phyloP scores from a whole-genome alignment of 345 rosid genomes.

The Jatropha curcas region DNA sequence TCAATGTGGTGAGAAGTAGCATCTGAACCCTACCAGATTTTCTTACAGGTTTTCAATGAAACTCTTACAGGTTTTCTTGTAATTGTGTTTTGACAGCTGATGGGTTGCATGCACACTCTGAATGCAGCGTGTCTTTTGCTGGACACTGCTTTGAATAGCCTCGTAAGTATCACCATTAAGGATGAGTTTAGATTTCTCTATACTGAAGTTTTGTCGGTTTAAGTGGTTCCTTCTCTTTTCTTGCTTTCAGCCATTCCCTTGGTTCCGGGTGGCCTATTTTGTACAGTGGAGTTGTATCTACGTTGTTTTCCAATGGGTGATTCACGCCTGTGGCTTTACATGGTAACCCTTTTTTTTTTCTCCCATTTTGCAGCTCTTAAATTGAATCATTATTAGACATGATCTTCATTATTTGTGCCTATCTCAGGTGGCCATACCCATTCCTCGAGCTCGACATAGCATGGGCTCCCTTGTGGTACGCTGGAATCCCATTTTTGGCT shows the following conservation, averaged over 20 bases:
- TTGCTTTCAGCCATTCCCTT: slow-evolving; percentile 53
- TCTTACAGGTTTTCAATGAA: too few species aligned
- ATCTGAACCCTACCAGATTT: too few species aligned
- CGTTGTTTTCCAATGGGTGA: slow-evolving; percentile 76
- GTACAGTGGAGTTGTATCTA: slow-evolving; percentile 78
- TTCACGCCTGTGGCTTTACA: slow-evolving; percentile 76
- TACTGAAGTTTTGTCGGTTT: not conserved
- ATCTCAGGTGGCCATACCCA: slow-evolving; percentile 89
- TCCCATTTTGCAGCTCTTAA: not conserved
- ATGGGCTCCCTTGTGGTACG: slow-evolving; percentile 78
- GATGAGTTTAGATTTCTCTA: not conserved
- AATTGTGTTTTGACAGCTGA: slow-evolving; percentile 51
- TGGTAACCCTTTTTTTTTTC: slow-evolving; percentile 47
- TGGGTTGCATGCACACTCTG: slow-evolving; percentile 75
- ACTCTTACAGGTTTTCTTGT: not conserved
- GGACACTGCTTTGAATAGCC: slow-evolving; percentile 66
- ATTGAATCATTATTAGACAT: not conserved
- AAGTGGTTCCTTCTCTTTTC: not conserved
- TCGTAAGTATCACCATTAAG: slow-evolving; percentile 48
- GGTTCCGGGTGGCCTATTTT: slow-evolving; percentile 83
- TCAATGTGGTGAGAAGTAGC: slow-evolving; percentile 62
- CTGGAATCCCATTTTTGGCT: not conserved
- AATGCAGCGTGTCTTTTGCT: slow-evolving; percentile 61
- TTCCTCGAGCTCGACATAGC: slow-evolving; percentile 67
- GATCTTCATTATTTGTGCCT: not conserved